Evolutionary conservation across 768 basidiomycete species (phyloP).

Genomic region (Termitomyces sp.): DNA sequence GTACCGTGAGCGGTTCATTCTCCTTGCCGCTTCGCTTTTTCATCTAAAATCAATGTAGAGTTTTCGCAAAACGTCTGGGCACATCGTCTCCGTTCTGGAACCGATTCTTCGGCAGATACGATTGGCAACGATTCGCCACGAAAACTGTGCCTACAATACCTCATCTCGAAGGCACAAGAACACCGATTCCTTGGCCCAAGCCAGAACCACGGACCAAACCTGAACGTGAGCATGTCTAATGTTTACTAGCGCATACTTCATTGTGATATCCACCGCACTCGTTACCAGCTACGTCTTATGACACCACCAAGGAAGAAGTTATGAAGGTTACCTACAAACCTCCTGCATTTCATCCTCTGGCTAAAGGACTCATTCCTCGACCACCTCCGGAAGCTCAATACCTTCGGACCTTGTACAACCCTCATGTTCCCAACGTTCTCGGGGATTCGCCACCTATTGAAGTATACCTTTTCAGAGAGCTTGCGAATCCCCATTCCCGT

Average conservation of each 20-base stretch:
- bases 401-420: slow-evolving; percentile 53
- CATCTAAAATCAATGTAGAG: slow-evolving; percentile 33
- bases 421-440: slow-evolving; percentile 33
- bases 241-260: background rate
- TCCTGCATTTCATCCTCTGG: slow-evolving; percentile 40
- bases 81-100: slow-evolving; percentile 59
- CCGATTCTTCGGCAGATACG: slow-evolving; percentile 44
- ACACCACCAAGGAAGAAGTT: slow-evolving; percentile 58
- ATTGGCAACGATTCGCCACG: slow-evolving; percentile 70
- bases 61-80: slow-evolving; percentile 71
- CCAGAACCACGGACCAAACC: slow-evolving; percentile 32
- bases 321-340: slow-evolving; percentile 66
- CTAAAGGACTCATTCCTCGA: slow-evolving; percentile 30
- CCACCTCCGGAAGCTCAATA: slow-evolving; percentile 49
- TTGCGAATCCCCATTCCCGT: slow-evolving; percentile 77
- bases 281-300: slow-evolving; percentile 49
- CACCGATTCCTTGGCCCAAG: slow-evolving; percentile 70
- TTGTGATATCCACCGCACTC: background rate
- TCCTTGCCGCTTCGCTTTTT: background rate
- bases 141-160: slow-evolving; percentile 57
- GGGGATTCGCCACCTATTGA: slow-evolving; percentile 61
- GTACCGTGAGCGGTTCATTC: slow-evolving; percentile 38
- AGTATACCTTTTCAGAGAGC: slow-evolving; percentile 56
- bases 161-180: slow-evolving; percentile 29
- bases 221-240: slow-evolving; percentile 30